Conservation (phyloP, 331 rosid species). For the Prunus yedoensis region DNA sequence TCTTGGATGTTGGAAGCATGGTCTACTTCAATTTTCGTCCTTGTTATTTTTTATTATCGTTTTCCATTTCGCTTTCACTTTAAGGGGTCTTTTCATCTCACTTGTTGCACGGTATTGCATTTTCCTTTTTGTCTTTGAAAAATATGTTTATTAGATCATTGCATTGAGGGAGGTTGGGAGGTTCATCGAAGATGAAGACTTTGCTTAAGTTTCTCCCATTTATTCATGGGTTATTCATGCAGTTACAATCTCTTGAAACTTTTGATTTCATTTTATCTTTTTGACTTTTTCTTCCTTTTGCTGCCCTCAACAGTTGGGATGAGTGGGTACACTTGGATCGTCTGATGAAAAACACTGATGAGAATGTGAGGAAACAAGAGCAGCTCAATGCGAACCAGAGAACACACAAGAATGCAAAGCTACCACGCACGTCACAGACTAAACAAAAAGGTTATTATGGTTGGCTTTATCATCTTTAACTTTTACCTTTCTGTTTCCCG, state of each 20-base stretch:
- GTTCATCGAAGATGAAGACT: background rate
- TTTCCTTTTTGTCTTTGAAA: too few species aligned
- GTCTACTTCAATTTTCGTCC: background rate
- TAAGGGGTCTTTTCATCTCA: background rate
- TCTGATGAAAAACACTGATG: conserved; percentile 58
- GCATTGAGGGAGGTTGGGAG: background rate
- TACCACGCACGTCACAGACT: too few species aligned
- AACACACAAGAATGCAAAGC: too few species aligned
- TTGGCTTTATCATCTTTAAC: too few species aligned
- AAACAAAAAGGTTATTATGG: too few species aligned
- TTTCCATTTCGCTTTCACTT: background rate
- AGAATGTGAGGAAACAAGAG: conserved; percentile 48
- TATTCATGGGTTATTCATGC: background rate
- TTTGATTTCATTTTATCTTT: conserved; percentile 15
- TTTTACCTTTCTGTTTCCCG: too few species aligned
- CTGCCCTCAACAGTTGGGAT: conserved; percentile 64
- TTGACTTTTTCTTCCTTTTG: background rate
- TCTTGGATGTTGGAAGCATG: conserved; percentile 18
- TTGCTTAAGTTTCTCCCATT: conserved; percentile 2
- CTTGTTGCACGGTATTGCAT: background rate
- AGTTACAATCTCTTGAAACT: conserved; percentile 9
- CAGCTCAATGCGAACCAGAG: too few species aligned
- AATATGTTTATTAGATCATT: background rate
- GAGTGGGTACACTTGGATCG: conserved; percentile 75
- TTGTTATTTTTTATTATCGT: background rate